Evolutionary conservation across 2,329 filamentous ascomycete species (phyloP), one percentile per base, ranked within the genome.

Genomic region (Triangularia verruculosa): DNA sequence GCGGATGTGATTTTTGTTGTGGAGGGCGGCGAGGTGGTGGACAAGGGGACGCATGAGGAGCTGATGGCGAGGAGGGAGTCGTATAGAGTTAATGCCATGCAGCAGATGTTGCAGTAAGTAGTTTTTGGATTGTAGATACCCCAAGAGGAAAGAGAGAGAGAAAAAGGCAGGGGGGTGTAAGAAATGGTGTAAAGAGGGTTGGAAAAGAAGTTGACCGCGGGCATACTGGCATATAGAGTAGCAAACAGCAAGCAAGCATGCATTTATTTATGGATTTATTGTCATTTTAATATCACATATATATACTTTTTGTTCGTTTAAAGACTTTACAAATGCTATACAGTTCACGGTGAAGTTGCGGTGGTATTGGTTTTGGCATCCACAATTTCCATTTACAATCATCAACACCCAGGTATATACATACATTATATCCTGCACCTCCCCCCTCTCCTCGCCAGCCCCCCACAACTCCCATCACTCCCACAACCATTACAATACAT

Each of bases 1-100:
- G 83, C 85, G 12, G 82, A 86, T 72, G 74, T 80, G n/a, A 87
- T 87, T 65, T 82, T 85, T 64, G 78, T 87, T 53, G 77, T 86
- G 52, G 82, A 86, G 66, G 80, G 78, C 8, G 84, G 84, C 1
- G 76, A 74, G 60, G 76, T 84, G 53, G 79, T 84, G 12, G 83
- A 85, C 64, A 74, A 74, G 61, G 84, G 84, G 2, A 78, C 77
- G 24, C 84, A 86, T 69, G 78, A 82, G 62, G 83, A 86, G 69
- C 72, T 86, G 60, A 75, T 86, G 65, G 78, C 80, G 76, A 71
- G 77, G 63, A 83, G 82, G 59, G 83, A 84, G 66, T 79, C 76
- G 25, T 85, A 86, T 68, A 75, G 82, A 22, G 75, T 80, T 8
- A 84, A 83, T 71, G 81, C 81, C 24, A 71, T 80, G 67, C 81